Percentiles rank a stretch among this genome's conserved stretches.
Conservation (phyloP, 352 stramenopile genomes). For the Thalassiosira pacifica region DNA sequence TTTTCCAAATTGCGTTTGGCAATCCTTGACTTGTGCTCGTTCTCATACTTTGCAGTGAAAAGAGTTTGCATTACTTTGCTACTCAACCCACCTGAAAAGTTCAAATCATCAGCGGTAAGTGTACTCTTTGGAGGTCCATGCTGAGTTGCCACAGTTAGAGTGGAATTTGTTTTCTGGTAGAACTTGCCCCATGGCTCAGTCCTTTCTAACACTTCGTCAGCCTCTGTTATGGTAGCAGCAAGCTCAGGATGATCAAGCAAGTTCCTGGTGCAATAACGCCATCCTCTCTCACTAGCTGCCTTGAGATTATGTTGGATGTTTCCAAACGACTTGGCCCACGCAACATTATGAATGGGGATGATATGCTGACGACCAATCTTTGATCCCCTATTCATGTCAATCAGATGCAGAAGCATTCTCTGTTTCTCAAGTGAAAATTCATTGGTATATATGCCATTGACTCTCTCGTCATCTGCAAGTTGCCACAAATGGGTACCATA, state of each 20-base stretch:
- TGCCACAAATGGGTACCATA: slow-evolving; percentile 37
- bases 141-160: background rate
- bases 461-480: slow-evolving; percentile 1
- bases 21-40: background rate
- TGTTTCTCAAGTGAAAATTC: slow-evolving; percentile 2
- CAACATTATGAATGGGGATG: slow-evolving; percentile 11
- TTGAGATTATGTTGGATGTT: background rate
- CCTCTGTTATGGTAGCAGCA: background rate
- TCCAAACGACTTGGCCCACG: slow-evolving; percentile 16
- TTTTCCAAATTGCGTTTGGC: background rate
- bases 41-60: background rate
- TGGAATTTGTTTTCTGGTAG: background rate
- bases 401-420: background rate
- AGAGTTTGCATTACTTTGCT: background rate
- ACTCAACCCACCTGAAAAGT: background rate
- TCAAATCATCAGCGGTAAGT: background rate
- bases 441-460: slow-evolving; percentile 10
- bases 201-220: background rate
- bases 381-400: too few species aligned
- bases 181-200: background rate
- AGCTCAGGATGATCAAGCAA: slow-evolving; percentile 8
- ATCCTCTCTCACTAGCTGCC: slow-evolving; percentile 5
- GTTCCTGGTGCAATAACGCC: background rate
- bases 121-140: background rate
- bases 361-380: background rate